Base-by-base conservation (phyloP, 352 stramenopile genomes). In the Pythium folliculosum region DNA sequence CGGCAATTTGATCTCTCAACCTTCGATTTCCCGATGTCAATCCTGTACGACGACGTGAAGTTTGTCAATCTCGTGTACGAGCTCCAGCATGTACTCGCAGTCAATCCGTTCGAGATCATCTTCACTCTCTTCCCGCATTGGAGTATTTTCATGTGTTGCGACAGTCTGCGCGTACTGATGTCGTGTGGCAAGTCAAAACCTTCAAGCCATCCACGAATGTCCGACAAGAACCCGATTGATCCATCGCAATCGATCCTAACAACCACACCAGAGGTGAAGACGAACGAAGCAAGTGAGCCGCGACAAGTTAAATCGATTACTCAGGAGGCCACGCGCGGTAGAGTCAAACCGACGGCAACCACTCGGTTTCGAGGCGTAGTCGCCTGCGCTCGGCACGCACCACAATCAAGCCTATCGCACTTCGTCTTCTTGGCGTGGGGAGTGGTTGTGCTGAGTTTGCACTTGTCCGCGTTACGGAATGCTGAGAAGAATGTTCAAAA, bases 41-140 rank as follows among this genome's bases (percentile, higher is more conserved):
- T 81, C 7, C 64, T 82, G 6, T 87, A 83, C 25, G 70, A 67
- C 8, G 78, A 87, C n/a, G 65, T 69, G 13, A 49, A 14, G 10
- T 84, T 82, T 35, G 63, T 65, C 1, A 80, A 77, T 40, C 38
- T 84, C 6, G 69, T 87, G 3, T 67, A 75, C 1, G 77, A 84
- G 53, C 71, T 74, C 51, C 73, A 77, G 6, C 71, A 77, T 17
- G 65, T 82, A 27, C 72, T 80, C 51, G 70, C 45, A 0, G 45
- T 60, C 3, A 62, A 51, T 21, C n/a, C 32, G 3, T 21, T 66
- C 17, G 64, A 70, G 25, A 51, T 22, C 5, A 23, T 70, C 1
- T 48, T 65, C 19, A 64, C 64, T 2, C 19, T 65, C 2, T 65
- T 70, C 25, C 57, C 64, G 19, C 56, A 70, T 51, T 65, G 49